Conservation (phyloP, 129 eudicot species). For the Chrysanthemum lavandulifolium region DNA sequence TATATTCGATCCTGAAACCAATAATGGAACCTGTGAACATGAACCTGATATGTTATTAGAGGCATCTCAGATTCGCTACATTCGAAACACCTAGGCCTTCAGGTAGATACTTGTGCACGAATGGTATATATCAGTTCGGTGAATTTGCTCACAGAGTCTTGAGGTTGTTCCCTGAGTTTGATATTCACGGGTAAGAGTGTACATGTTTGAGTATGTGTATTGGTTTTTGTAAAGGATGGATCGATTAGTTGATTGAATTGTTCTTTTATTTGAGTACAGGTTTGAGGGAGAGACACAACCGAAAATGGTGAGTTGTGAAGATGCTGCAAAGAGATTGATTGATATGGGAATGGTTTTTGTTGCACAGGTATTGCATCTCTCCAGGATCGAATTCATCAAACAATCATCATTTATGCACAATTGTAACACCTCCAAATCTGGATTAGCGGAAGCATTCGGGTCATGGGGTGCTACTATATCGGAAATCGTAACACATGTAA, state of each 20-base stretch:
- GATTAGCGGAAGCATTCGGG: too few relatives aligned
- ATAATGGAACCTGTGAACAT: too few relatives aligned
- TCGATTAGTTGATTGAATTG: neutral
- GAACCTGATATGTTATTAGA: too few relatives aligned
- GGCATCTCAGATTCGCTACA: too few relatives aligned
- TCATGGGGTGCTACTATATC: too few relatives aligned
- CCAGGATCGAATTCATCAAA: too few relatives aligned
- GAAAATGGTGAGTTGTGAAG: slow-evolving; percentile 58
- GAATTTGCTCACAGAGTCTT: slow-evolving; percentile 68
- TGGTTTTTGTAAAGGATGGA: neutral
- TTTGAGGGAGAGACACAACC: slow-evolving; percentile 73
- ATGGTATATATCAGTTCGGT: slow-evolving; percentile 67
- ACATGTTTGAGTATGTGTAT: neutral
- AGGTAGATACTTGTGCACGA: slow-evolving; percentile 80
- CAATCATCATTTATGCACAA: too few relatives aligned
- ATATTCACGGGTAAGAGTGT: slow-evolving; percentile 54
- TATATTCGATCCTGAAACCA: too few relatives aligned
- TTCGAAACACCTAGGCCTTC: slow-evolving; percentile 41
- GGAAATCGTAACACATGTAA: too few relatives aligned
- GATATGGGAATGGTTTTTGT: slow-evolving; percentile 68
- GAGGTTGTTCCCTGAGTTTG: slow-evolving; percentile 63
- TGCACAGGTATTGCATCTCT: too few relatives aligned
- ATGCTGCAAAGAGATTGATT: slow-evolving; percentile 64
- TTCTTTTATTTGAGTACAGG: slow-evolving; percentile 32
- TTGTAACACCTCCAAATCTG: too few relatives aligned